These are phyloP conservation scores for Herpetomonas tarakana DNA, from an alignment of 208 protist genomes.

Conservation along the genomic window DNA sequence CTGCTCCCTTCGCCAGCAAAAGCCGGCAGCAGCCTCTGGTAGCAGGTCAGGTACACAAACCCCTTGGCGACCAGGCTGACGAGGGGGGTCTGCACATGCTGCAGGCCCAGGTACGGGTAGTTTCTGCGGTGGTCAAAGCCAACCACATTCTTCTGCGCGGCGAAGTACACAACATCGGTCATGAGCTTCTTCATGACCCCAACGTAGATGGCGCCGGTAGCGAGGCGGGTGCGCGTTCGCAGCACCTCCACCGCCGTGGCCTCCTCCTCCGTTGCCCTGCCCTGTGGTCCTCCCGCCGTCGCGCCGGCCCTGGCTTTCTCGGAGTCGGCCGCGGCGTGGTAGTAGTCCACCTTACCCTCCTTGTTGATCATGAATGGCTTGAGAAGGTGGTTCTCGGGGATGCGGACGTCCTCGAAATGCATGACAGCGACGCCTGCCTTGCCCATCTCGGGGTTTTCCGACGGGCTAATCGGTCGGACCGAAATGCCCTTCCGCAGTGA, in stretches of 20 bases:
- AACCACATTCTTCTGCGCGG: slow-evolving; percentile 63
- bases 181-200: slow-evolving; percentile 64
- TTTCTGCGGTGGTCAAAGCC: slow-evolving; percentile 71
- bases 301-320: too few species aligned
- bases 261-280: neutral
- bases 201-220: slow-evolving; percentile 66
- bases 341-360: slow-evolving; percentile 35
- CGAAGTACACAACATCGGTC: slow-evolving; percentile 54
- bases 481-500: slow-evolving; percentile 37
- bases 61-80: slow-evolving; percentile 70
- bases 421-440: slow-evolving; percentile 58
- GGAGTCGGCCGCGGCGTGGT: neutral
- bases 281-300: too few species aligned
- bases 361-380: slow-evolving; percentile 55
- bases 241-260: slow-evolving; percentile 50
- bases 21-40: slow-evolving; percentile 57
- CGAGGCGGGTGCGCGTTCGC: slow-evolving; percentile 55
- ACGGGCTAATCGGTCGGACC: slow-evolving; percentile 35
- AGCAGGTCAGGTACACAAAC: slow-evolving; percentile 70
- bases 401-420: slow-evolving; percentile 73
- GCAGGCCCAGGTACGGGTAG: slow-evolving; percentile 81
- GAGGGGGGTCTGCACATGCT: slow-evolving; percentile 83
- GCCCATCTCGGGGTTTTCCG: slow-evolving; percentile 43
- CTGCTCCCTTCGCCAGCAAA: slow-evolving; percentile 34
- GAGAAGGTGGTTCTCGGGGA: slow-evolving; percentile 56